These are phyloP conservation scores for Melampsora abietis-canadensis DNA, from an alignment of 1,284 basidiomycete species.

Conservation along the genomic window DNA sequence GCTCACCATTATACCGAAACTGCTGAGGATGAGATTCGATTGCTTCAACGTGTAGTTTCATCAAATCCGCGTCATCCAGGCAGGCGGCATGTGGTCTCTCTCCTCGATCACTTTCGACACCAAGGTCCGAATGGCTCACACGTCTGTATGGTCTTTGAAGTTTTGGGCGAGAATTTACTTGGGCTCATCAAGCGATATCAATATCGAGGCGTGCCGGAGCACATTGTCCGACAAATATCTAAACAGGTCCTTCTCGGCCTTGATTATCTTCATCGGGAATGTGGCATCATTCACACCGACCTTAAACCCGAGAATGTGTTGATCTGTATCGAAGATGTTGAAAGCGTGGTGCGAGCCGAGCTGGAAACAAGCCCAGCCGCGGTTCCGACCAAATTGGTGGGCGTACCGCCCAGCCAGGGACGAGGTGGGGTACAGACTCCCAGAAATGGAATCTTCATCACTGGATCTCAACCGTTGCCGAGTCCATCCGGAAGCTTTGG, in stretches of 20 bases:
- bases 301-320: constrained; percentile 98
- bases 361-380: constrained; percentile 63
- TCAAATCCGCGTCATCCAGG: constrained; percentile 62
- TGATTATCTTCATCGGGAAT: constrained; percentile 96
- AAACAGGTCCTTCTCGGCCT: constrained; percentile 92
- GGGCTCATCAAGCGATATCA: constrained; percentile 93
- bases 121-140: constrained; percentile 94
- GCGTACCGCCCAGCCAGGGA: constrained; percentile 90
- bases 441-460: constrained; percentile 82
- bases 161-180: constrained; percentile 94
- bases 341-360: constrained; percentile 84
- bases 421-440: constrained; percentile 97
- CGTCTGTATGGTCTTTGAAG: constrained; percentile 99
- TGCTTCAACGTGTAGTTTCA: constrained; percentile 88
- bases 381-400: constrained; percentile 76
- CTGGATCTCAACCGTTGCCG: constrained; percentile 87
- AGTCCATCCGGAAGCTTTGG: constrained; percentile 70
- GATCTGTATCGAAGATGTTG: constrained; percentile 95
- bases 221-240: constrained; percentile 90
- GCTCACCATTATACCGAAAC: constrained; percentile 96
- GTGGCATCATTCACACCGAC: constrained; percentile 86
- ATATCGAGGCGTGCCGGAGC: constrained; percentile 92
- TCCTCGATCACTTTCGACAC: constrained; percentile 95
- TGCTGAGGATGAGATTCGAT: constrained; percentile 96
- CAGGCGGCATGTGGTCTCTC: constrained; percentile 70